Base-by-base conservation (phyloP, 2,329 filamentous ascomycete genomes). In the Botrytis byssoidea region DNA sequence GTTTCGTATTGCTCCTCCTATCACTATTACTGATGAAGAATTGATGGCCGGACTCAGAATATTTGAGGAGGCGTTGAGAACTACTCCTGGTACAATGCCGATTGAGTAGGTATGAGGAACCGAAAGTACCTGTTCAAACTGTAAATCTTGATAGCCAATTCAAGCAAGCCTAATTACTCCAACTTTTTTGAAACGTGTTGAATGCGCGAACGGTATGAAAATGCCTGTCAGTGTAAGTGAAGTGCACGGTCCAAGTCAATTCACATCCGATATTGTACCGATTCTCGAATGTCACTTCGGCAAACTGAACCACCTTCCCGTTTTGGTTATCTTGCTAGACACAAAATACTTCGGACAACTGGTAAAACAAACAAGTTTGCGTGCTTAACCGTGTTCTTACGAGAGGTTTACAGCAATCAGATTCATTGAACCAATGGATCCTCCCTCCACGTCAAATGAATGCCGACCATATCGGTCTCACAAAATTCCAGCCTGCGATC, bases 1-100 rank as follows among this genome's bases (percentile, higher is more conserved):
- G 0, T 89, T 91, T 74, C 82, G 89, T 18, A 86, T 91, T 69
- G 88, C 88, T 8, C 89, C 88, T 37, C 88, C 89, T 0, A 87
- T 91, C 59, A 89, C 87, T 0, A 86, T 90, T 14, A 85, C 85
- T 0, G 83, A 83, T 42, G 82, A 85, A 65, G 83, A 88, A 80
- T 79, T 89, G 63, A 81, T 85, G 29, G 81, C 84, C 57, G 89
- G 88, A 0, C 77, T 91, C 73, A 77, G 73, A 2, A 86, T 91
- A 64, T 82, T 91, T 74, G 89, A 91, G 77, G 82, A 86, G 77
- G 87, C 88, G 0, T 87, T 91, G 25, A 48, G 40, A 20, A 74
- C 35, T 25, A 75, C 71, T 7, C 66, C 66, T 37, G 67, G 59
- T 22, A 71, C 72, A 18, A 71, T 73, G 67, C 67, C 75, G 25